phyloP scores from a whole-genome alignment of 768 basidiomycete genomes.

The Lactarius sanguifluus region DNA sequence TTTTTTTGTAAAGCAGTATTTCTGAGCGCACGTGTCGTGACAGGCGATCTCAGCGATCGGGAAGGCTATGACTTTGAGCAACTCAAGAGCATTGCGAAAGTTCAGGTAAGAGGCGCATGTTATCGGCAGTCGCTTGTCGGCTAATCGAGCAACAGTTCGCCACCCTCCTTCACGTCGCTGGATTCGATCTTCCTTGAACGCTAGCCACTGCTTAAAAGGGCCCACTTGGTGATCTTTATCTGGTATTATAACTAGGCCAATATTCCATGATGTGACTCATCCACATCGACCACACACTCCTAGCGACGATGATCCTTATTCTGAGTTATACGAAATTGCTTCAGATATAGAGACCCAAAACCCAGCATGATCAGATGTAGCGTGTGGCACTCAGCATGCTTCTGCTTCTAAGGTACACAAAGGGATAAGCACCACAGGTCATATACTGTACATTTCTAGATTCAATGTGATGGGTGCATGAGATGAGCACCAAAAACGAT shows the following conservation, averaged over 20 bases:
- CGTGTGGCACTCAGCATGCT: neutral
- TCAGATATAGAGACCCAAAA: neutral
- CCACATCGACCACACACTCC: neutral
- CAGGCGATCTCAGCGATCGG: slow-evolving; percentile 77
- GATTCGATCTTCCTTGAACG: slow-evolving; percentile 33
- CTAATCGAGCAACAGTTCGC: slow-evolving; percentile 34
- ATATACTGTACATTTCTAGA: too few species aligned
- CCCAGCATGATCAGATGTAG: neutral
- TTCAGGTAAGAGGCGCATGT: slow-evolving; percentile 54
- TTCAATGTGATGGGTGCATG: too few species aligned
- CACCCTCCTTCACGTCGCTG: slow-evolving; percentile 40
- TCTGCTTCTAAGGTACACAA: neutral
- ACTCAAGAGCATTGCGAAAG: slow-evolving; percentile 80
- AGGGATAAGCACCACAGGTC: neutral
- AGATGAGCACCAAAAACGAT: too few species aligned
- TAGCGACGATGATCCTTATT: neutral
- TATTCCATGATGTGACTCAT: neutral
- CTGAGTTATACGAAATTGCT: neutral
- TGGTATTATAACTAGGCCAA: neutral
- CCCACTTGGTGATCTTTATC: neutral
- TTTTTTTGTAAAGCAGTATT: neutral
- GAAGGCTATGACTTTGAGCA: slow-evolving; percentile 83
- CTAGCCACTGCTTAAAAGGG: neutral
- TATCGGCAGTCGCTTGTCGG: neutral
- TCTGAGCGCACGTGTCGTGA: slow-evolving; percentile 11